phyloP scores from a whole-genome alignment of 306 rosid genomes.

The Luffa aegyptiaca region DNA sequence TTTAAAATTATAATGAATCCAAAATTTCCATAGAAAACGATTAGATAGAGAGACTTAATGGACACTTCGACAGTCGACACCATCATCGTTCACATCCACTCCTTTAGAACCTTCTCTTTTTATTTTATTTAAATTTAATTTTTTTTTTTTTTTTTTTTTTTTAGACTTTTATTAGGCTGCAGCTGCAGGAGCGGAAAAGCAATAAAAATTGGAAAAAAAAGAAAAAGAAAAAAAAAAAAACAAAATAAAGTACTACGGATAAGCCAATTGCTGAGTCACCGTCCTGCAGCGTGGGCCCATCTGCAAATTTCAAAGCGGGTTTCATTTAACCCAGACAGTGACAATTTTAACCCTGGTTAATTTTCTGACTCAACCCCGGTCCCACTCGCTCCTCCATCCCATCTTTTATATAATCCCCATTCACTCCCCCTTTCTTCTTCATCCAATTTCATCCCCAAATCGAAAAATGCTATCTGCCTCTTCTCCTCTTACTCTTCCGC shows the following conservation, averaged over 20 bases:
- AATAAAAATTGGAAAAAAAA: neutral
- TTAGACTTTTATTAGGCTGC: neutral
- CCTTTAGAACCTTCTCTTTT: neutral
- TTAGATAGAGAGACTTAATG: neutral
- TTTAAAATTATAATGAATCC: neutral
- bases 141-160: neutral
- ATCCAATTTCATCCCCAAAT: neutral
- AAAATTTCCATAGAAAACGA: neutral
- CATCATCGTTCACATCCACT: neutral
- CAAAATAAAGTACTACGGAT: neutral
- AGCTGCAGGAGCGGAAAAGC: neutral
- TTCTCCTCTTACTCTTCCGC: neutral
- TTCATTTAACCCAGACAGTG: neutral
- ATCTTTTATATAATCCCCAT: neutral
- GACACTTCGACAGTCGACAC: neutral
- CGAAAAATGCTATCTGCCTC: slow-evolving; percentile 22
- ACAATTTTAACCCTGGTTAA: slow-evolving; percentile 15
- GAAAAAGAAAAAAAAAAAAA: too few species aligned
- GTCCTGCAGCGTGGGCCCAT: neutral
- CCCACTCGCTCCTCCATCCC: neutral
- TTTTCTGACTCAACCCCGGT: neutral
- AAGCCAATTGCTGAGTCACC: slow-evolving; percentile 9
- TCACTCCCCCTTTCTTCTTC: neutral
- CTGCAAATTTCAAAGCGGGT: neutral
- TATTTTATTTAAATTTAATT: neutral